Evolutionary conservation across 345 rosid species (phyloP), one percentile per base, ranked within the genome.

Genomic region (Citrus unshiu): DNA sequence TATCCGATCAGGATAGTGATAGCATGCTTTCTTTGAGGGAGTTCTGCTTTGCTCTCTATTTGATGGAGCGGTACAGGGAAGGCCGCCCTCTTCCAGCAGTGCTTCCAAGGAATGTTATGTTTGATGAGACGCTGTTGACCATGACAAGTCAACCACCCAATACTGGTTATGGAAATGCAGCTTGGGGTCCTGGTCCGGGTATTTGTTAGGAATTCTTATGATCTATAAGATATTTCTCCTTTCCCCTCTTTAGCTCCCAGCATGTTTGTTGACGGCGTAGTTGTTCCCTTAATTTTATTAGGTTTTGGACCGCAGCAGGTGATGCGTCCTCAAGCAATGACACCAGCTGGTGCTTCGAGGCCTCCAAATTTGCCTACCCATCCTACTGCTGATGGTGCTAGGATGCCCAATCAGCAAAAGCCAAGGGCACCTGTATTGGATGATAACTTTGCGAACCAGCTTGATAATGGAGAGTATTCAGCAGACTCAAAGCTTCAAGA

Each of bases 21-120:
- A 94, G 98, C 87, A 96, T 96, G 98, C 98, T 96, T 84, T 94
- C 99, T 75, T 85, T 94, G 91, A 94, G 97, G 85, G 99, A 96
- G 79, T 96, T 96, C 77, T 96, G 98, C 88, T 89, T 90, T 86
- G 93, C 98, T 75, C 92, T 95, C 63, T 95, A 95, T 86, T 84
- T 95, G 88, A 95, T 95, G 98, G 98, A 96, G 89, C 94, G 95
- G 61, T 88, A 68, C 80, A 94, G 97, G 87, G 99, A 94, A 85
- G 99, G 99, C 32, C 91, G 89, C 75, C 89, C 97, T 78, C 97
- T 94, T 81, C 99, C 99, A 51, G 71, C 91, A 9, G 54, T 87
- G 62, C 94, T 96, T 79, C 99, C 99, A 35, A 90, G 91, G 77
- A 90, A 84, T 83, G 74, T 93, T 82, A 88, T 93, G 92, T 91